phyloP scores from a whole-genome alignment of 345 rosid genomes.

The Dovyalis caffra region DNA sequence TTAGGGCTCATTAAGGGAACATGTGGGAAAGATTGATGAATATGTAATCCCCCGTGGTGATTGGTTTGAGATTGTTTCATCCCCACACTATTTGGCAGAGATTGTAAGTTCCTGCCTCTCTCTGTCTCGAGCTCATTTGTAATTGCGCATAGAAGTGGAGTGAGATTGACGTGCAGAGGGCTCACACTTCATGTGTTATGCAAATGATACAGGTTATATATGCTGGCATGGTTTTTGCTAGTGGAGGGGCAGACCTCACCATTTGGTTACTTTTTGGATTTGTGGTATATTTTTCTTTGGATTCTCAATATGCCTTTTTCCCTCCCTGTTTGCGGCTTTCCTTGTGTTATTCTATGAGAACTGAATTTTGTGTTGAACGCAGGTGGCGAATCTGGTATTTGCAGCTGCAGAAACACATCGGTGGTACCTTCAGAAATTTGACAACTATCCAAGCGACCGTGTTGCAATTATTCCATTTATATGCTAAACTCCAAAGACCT shows the following conservation, averaged over 20 bases:
- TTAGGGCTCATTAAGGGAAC: constrained; percentile 57
- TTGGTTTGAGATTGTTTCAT: constrained; percentile 81
- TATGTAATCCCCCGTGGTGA: constrained; percentile 65
- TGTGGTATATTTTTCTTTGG: constrained; percentile 42
- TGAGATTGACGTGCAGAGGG: too few relatives aligned
- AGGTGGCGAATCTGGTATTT: constrained; percentile 64
- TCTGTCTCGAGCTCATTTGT: not conserved
- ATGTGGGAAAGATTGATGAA: constrained; percentile 29
- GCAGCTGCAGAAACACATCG: constrained; percentile 73
- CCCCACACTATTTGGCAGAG: constrained; percentile 79
- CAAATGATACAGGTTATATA: constrained; percentile 56
- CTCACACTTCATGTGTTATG: not conserved
- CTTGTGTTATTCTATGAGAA: not conserved
- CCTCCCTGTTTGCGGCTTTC: not conserved
- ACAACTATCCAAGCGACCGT: constrained; percentile 55
- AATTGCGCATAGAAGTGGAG: not conserved
- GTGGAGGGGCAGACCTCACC: constrained; percentile 68
- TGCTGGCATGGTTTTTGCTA: constrained; percentile 59
- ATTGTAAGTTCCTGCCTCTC: constrained; percentile 43
- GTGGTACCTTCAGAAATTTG: constrained; percentile 68
- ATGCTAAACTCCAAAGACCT: constrained; percentile 19
- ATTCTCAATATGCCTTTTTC: not conserved
- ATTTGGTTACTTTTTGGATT: constrained; percentile 61
- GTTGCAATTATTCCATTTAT: constrained; percentile 49
- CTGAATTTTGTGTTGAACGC: constrained; percentile 12